A percentile compares a stretch with the other conserved stretches of the same genome.
phyloP scores from a whole-genome alignment of 2,329 filamentous ascomycete genomes.

The Phyllosticta citriasiana region DNA sequence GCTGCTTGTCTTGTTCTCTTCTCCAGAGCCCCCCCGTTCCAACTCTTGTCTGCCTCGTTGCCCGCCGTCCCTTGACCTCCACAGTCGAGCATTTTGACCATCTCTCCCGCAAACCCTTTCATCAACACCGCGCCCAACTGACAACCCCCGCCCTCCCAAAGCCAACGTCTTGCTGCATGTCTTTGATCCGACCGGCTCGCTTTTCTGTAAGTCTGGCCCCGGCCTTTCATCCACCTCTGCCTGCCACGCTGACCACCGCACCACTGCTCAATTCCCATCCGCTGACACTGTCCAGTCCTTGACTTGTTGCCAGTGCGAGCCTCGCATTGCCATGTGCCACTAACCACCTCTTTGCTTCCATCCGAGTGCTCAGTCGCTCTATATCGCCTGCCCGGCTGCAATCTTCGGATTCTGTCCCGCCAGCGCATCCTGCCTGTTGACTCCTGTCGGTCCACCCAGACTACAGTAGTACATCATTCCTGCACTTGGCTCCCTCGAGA shows the following conservation, averaged over 20 bases:
- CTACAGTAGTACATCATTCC: not conserved
- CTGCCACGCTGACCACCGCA: not conserved
- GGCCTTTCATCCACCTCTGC: not conserved
- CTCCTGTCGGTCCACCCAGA: not conserved
- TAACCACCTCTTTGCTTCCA: not conserved
- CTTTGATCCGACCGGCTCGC: not conserved
- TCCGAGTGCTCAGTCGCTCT: not conserved
- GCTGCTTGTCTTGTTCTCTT: not conserved
- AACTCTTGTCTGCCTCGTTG: slow-evolving; percentile 1
- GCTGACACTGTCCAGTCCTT: not conserved
- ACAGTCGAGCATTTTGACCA: slow-evolving; percentile 7
- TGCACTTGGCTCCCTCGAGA: not conserved
- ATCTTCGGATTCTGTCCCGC: not conserved
- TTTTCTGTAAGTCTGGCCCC: not conserved
- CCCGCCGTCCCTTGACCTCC: slow-evolving; percentile 2
- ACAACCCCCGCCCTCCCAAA: not conserved
- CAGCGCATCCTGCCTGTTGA: not conserved
- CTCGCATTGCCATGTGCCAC: not conserved
- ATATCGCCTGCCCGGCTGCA: not conserved
- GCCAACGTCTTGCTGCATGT: not conserved
- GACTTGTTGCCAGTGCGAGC: not conserved
- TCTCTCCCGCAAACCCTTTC: slow-evolving; percentile 8
- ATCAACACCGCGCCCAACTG: slow-evolving; percentile 2
- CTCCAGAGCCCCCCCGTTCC: not conserved
- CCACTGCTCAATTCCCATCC: not conserved